Conservation (phyloP, 495 filamentous ascomycete species). For the Jackrogersella multiformis region DNA sequence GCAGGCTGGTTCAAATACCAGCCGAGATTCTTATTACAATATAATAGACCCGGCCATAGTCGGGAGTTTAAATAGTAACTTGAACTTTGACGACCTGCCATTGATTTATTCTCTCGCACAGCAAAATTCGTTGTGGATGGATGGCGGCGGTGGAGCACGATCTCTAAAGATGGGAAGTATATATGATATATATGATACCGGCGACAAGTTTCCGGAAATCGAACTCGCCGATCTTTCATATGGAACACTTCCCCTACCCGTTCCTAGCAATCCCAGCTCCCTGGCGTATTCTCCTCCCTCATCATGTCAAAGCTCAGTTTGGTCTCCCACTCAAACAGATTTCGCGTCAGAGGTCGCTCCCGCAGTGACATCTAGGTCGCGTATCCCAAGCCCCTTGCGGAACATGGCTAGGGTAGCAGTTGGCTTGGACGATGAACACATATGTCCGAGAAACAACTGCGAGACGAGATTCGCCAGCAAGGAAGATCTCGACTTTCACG, state of each 20-base stretch:
- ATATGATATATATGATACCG: slow-evolving; percentile 1
- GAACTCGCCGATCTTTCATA: slow-evolving; percentile 9
- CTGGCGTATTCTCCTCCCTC: slow-evolving; percentile 17
- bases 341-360: slow-evolving; percentile 15
- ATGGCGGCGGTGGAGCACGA: slow-evolving; percentile 6
- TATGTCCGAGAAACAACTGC: slow-evolving; percentile 1
- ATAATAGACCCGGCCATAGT: not conserved
- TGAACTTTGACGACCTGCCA: slow-evolving; percentile 1
- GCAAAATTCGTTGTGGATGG: slow-evolving; percentile 22
- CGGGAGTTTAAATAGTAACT: slow-evolving; percentile 1
- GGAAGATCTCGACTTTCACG: slow-evolving; percentile 16
- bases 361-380: slow-evolving; percentile 18
- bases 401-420: slow-evolving; percentile 6
- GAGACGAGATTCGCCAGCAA: not conserved
- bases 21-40: not conserved
- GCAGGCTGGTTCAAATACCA: not conserved
- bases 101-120: slow-evolving; percentile 10
- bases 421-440: not conserved
- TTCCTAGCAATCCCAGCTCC: slow-evolving; percentile 10
- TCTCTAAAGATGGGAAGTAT: slow-evolving; percentile 12
- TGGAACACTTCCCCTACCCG: not conserved
- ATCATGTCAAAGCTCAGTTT: slow-evolving; percentile 34
- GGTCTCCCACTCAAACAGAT: slow-evolving; percentile 36
- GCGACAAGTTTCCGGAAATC: slow-evolving; percentile 20
- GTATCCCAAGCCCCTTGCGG: slow-evolving; percentile 38